These are phyloP conservation scores for Boletus rubroflammeus DNA, from an alignment of 768 basidiomycete species.

Conservation along the genomic window DNA sequence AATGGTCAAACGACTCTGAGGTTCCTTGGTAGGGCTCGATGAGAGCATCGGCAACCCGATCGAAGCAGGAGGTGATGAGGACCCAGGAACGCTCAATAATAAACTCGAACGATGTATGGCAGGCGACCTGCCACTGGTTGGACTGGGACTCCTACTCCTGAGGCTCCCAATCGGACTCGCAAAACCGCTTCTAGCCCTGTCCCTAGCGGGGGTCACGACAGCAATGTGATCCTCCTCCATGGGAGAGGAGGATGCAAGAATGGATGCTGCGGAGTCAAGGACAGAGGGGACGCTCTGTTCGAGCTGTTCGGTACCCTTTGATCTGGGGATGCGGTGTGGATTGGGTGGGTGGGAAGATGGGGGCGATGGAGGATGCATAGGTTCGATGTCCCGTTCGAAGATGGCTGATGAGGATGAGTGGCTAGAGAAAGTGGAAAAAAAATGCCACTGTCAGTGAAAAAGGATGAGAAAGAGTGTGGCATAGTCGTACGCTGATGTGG, in stretches of 20 bases:
- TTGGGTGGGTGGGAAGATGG: conserved; percentile 43
- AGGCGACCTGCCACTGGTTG: conserved; percentile 39
- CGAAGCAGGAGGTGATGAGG: conserved; percentile 22
- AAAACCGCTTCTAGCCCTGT: conserved; percentile 49
- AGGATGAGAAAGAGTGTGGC: conserved; percentile 7
- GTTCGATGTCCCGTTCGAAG: conserved; percentile 89
- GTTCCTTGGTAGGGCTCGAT: conserved; percentile 27
- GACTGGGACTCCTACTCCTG: conserved; percentile 68
- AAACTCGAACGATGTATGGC: conserved; percentile 39
- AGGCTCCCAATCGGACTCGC: conserved; percentile 61
- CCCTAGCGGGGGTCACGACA: conserved; percentile 53
- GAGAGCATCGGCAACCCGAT: conserved; percentile 24
- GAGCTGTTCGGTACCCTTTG: conserved; percentile 67
- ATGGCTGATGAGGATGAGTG: conserved; percentile 87
- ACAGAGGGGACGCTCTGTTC: conserved; percentile 84
- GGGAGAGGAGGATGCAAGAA: conserved; percentile 47
- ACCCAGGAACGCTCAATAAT: conserved; percentile 46
- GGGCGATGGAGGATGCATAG: conserved; percentile 37
- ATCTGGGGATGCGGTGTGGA: conserved; percentile 71
- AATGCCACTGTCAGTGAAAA: conserved; percentile 5
- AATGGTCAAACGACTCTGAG: conserved; percentile 21
- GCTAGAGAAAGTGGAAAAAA: conserved; percentile 3
- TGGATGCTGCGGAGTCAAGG: conserved; percentile 75
- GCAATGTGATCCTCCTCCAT: conserved; percentile 57
- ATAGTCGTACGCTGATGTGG: conserved; percentile 65